These are phyloP conservation scores for Maudiozyma pseudohumilis DNA, from an alignment of 805 yeast species.

Conservation along the genomic window DNA sequence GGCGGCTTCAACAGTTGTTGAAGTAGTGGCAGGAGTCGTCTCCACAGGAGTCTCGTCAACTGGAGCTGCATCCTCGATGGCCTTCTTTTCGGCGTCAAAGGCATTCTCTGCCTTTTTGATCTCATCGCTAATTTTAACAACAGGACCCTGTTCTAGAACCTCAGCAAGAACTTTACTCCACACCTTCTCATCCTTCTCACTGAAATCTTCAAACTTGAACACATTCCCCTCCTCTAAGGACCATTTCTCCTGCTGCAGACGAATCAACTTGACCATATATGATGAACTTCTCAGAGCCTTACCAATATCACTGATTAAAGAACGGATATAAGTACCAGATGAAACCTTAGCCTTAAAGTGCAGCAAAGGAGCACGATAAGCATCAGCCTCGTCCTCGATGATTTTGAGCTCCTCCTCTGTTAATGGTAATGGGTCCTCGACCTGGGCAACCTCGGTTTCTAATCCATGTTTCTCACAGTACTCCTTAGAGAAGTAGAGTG, in stretches of 20 bases:
- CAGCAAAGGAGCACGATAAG: slow-evolving; percentile 51
- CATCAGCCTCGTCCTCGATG: slow-evolving; percentile 28
- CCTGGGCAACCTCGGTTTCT: slow-evolving; percentile 32
- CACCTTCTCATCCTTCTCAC: slow-evolving; percentile 43
- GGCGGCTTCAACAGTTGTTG: not conserved
- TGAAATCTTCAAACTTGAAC: slow-evolving; percentile 58
- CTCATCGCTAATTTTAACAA: slow-evolving; percentile 33
- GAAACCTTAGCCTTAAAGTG: slow-evolving; percentile 74
- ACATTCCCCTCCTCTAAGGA: slow-evolving; percentile 56
- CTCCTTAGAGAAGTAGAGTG: slow-evolving; percentile 49
- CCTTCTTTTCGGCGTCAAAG: slow-evolving; percentile 4
- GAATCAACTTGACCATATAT: slow-evolving; percentile 74
- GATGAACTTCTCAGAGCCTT: slow-evolving; percentile 71
- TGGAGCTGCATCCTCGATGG: not conserved
- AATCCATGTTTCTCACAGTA: slow-evolving; percentile 37
- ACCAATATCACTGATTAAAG: slow-evolving; percentile 82
- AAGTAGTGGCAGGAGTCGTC: not conserved
- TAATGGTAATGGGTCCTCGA: slow-evolving; percentile 33
- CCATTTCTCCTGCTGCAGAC: slow-evolving; percentile 81
- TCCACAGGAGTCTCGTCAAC: not conserved
- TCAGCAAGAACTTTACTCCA: slow-evolving; percentile 61
- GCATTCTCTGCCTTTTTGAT: slow-evolving; percentile 26
- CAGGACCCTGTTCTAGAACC: slow-evolving; percentile 41
- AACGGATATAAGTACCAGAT: slow-evolving; percentile 91
- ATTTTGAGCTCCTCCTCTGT: slow-evolving; percentile 26